Conservation (phyloP, 345 rosid genomes). For the Corymbia maculata region DNA sequence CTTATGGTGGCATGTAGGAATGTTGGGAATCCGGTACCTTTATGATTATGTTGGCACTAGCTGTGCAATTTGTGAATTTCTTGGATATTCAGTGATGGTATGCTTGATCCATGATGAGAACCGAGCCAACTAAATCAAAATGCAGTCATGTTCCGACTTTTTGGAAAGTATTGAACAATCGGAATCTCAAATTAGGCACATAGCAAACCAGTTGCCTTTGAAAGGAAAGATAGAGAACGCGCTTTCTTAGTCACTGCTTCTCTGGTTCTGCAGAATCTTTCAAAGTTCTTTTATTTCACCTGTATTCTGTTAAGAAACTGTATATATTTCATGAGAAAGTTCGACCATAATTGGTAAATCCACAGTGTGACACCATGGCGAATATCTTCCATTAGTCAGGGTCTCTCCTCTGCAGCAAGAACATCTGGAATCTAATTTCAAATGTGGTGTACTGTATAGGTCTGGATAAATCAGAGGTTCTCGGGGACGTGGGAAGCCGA, state of each 20-base stretch:
- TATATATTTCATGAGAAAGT: not conserved
- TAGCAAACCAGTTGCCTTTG: not conserved
- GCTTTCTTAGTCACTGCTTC: not conserved
- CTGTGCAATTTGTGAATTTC: not conserved
- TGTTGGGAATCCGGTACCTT: not conserved
- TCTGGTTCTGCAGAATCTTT: not conserved
- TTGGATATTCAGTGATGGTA: not conserved
- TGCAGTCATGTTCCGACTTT: not conserved
- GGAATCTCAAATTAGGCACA: not conserved
- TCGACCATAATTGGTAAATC: not conserved
- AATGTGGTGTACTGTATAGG: slow-evolving; percentile 15
- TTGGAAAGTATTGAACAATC: not conserved
- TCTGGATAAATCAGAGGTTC: slow-evolving; percentile 46
- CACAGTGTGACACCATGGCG: not conserved
- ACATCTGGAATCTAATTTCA: not conserved
- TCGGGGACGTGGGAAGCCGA: slow-evolving; percentile 67
- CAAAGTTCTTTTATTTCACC: not conserved
- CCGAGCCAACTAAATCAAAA: not conserved
- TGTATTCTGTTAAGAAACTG: not conserved
- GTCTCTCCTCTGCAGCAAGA: not conserved
- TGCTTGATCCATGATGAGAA: not conserved
- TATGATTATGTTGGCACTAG: not conserved
- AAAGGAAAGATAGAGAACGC: not conserved
- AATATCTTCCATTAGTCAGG: not conserved
- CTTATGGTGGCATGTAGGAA: not conserved